Base-by-base conservation (phyloP, 2,329 filamentous ascomycete genomes). In the Sarocladiaceae sp. region DNA sequence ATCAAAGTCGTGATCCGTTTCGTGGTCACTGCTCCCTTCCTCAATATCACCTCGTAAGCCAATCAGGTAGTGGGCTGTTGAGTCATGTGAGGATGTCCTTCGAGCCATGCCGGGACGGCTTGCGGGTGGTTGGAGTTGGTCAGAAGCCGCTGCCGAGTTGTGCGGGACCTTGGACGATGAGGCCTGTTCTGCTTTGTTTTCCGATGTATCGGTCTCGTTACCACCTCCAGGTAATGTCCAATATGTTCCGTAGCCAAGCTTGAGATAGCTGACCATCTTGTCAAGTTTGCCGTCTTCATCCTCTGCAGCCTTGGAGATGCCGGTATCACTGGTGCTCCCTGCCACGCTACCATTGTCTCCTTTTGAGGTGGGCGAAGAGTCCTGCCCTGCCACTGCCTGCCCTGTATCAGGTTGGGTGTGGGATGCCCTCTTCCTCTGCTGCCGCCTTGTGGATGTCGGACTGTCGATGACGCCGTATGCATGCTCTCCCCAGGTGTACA, bases 391-490 rank as follows among this genome's bases (percentile, higher is more conserved):
- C 16, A 13, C 11, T 26, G 2, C 34, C 12, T 15, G 29, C 13
- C 31, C 43, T 40, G 18, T 12, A 12, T 29, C 19, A 2, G 33
- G 16, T 2, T 15, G 4, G 21, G 18, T 24, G 21, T 44, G 5
- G 3, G 16, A 34, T 11, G 37, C 16, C 13, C 24, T 31, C 12
- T 24, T 37, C 19, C 11, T 13, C 24, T 37, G 32, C 16, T 33
- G 71, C 24, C 84, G 32, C 4, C 43, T 76, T 47, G 74, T 73
- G 1, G 85, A 83, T 2, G 76, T 78, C 12, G 88, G 85, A 51
- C 88, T 89, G 27, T 94, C 85, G 44, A 78, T 77, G 6, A 96
- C 78, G 3, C 90, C 91, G 59, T 95, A 97, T 2, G 91, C 82
- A 55, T 85, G 76, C 43, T 87, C 81, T 2, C 90, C 91, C 71